These are phyloP conservation scores for Sinapis alba DNA, from an alignment of 441 rosid species.

Conservation along the genomic window DNA sequence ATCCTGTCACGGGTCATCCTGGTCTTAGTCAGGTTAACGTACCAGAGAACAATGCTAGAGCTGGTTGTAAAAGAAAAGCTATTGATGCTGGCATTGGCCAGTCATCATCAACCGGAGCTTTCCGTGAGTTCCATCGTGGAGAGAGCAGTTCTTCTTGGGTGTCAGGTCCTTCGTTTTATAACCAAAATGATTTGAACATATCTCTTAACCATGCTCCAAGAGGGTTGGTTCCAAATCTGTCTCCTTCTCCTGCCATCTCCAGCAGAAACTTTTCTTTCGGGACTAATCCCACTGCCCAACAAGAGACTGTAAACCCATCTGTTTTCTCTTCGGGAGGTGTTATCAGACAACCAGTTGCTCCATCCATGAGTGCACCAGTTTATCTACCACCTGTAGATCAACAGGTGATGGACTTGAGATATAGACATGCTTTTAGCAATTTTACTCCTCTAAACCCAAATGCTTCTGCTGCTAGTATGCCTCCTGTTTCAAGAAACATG, in stretches of 20 bases:
- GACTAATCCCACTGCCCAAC: constrained; percentile 57
- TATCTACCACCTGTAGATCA: constrained; percentile 50
- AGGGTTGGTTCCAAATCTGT: constrained; percentile 44
- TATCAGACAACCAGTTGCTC: constrained; percentile 49
- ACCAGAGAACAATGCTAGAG: constrained; percentile 51
- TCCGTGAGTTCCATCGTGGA: constrained; percentile 54
- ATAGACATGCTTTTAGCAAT: constrained; percentile 46
- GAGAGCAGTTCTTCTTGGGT: constrained; percentile 60
- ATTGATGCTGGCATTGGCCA: constrained; percentile 67
- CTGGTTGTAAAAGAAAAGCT: constrained; percentile 87
- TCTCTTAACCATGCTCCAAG: constrained; percentile 55
- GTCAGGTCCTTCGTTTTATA: constrained; percentile 41
- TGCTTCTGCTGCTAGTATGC: constrained; percentile 49
- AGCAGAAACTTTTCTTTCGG: constrained; percentile 62
- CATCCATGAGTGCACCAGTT: constrained; percentile 36
- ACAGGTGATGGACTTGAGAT: constrained; percentile 50
- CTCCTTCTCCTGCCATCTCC: constrained; percentile 42
- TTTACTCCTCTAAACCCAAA: constrained; percentile 47
- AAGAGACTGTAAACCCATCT: constrained; percentile 49
- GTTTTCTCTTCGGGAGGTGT: constrained; percentile 52
- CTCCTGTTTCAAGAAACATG: constrained; percentile 51
- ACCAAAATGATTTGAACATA: constrained; percentile 44
- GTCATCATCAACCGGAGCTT: constrained; percentile 69
- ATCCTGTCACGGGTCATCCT: constrained; percentile 24
- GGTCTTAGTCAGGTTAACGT: constrained; percentile 45